These are phyloP conservation scores for Nemania diffusa DNA, from an alignment of 2,329 filamentous ascomycete genomes.

Conservation along the genomic window DNA sequence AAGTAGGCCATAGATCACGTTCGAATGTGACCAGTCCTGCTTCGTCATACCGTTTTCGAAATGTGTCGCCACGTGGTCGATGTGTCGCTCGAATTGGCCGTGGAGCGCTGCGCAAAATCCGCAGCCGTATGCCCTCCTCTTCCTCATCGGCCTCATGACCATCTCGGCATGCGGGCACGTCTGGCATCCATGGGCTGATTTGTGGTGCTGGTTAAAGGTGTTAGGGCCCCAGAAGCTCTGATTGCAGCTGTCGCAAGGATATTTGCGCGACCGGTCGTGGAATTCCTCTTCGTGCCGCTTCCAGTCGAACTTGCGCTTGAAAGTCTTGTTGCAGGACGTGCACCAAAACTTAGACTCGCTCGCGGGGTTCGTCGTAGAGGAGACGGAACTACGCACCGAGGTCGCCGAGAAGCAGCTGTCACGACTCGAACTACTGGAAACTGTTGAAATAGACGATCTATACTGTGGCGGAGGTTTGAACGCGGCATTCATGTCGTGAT, in stretches of 20 bases:
- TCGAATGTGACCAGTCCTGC: slow-evolving; percentile 74
- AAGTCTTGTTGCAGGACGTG: slow-evolving; percentile 68
- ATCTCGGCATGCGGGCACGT: slow-evolving; percentile 73
- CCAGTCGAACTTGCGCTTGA: slow-evolving; percentile 76
- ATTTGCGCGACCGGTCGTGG: slow-evolving; percentile 74
- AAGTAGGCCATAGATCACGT: slow-evolving; percentile 73
- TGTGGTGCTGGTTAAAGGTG: slow-evolving; percentile 75
- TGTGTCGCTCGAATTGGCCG: slow-evolving; percentile 72
- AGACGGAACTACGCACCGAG: slow-evolving; percentile 47
- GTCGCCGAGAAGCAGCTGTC: slow-evolving; percentile 49
- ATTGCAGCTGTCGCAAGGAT: slow-evolving; percentile 74
- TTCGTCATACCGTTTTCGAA: slow-evolving; percentile 72
- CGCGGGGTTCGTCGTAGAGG: slow-evolving; percentile 40
- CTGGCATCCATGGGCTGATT: slow-evolving; percentile 71
- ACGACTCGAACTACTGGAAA: slow-evolving; percentile 48
- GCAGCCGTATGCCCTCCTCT: slow-evolving; percentile 75
- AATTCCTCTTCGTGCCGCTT: slow-evolving; percentile 76
- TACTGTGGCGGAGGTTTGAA: slow-evolving; percentile 41
- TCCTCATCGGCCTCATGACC: slow-evolving; percentile 70
- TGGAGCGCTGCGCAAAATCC: slow-evolving; percentile 74
- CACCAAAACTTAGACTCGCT: slow-evolving; percentile 52
- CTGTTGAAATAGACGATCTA: slow-evolving; percentile 48
- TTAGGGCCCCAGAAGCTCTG: slow-evolving; percentile 75
- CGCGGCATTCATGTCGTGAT: slow-evolving; percentile 43
- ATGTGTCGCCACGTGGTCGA: slow-evolving; percentile 74